Percentiles rank a stretch among this genome's conserved stretches.
phyloP scores from a whole-genome alignment of 495 filamentous ascomycete genomes.

The Penicillium dipodomyicola region DNA sequence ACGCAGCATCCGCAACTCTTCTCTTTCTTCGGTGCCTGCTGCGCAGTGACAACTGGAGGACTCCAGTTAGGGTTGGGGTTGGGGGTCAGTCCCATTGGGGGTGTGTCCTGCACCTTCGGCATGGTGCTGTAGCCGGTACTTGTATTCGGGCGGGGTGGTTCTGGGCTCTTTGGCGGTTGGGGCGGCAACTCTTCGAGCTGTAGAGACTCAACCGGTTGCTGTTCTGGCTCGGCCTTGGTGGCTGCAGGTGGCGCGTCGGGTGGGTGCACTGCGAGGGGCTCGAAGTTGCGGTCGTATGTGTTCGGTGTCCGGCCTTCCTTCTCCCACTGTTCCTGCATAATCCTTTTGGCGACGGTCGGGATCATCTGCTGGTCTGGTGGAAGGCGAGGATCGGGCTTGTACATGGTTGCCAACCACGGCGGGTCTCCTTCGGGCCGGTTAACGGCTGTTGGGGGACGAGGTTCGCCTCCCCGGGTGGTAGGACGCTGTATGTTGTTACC shows the following conservation, averaged over 20 bases:
- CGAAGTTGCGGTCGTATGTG: conserved; percentile 79
- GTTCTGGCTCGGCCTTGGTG: conserved; percentile 17
- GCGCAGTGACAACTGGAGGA: conserved; percentile 41
- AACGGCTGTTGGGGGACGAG: conserved; percentile 54
- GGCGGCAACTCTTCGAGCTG: conserved; percentile 27
- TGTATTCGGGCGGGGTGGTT: conserved; percentile 39
- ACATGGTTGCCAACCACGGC: conserved; percentile 92
- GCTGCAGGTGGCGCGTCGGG: conserved; percentile 33
- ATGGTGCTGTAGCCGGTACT: conserved; percentile 52
- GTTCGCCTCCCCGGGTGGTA: conserved; percentile 61
- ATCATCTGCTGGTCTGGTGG: conserved; percentile 94
- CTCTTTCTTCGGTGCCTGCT: conserved; percentile 40
- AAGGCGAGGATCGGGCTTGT: conserved; percentile 90
- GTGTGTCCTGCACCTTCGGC: conserved; percentile 50
- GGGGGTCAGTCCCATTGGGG: conserved; percentile 33
- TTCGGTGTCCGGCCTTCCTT: conserved; percentile 79
- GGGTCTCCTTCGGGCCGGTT: conserved; percentile 91
- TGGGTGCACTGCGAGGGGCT: conserved; percentile 63
- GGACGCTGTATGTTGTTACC: conserved; percentile 51
- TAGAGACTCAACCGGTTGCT: conserved; percentile 21
- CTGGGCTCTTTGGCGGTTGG: conserved; percentile 35
- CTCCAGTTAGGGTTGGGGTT: conserved; percentile 38
- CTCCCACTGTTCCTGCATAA: conserved; percentile 95
- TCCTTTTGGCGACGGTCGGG: conserved; percentile 84
- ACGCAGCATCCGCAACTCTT: conserved; percentile 53